Base-by-base conservation (phyloP, 352 stramenopile species). In the Pythium pyrilobum region DNA sequence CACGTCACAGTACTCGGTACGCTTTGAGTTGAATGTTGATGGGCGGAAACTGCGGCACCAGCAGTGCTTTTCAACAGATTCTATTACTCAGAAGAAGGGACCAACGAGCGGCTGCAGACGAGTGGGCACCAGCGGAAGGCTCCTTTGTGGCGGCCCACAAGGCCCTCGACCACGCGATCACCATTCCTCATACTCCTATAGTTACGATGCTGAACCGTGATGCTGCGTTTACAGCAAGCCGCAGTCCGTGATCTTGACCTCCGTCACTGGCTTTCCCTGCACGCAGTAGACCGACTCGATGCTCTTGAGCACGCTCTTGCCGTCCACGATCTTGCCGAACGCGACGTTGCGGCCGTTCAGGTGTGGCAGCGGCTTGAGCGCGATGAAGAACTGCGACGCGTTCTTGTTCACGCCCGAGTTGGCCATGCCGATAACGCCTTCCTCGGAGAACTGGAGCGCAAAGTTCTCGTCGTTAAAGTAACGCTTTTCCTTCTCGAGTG, bases 311-410 rank as follows among this genome's bases (percentile, higher is more conserved):
- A 92, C 79, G 67, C 69, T 75, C 67, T 87, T 76, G 47, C 84
- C 84, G 31, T 91, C 81, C 31, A 95, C 79, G 44, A 95, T 62
- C 66, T 95, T 95, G 63, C 84, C 84, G 45, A 95, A 95, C 18
- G 82, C 84, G 29, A 92, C 84, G 56, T 95, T 91, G 64, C 82
- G 81, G 56, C 84, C 84, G 64, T 95, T 92, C 41, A 95, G 67
- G 66, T 95, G 84, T 25, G 84, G 81, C 59, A 89, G 64, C 53
- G 81, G 72, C 64, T 81, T 67, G 37, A 92, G 71, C 54, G 82
- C 98, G 61, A 99, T 99, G 72, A 99, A 99, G 72, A 99, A 99
- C 79, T 99, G 98, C 62, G 85, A 98, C 5, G 96, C 97, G 75
- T 99, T 99, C 40, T 98, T 99, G 76, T 98, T 95, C 45, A 85